A percentile compares a stretch with the other conserved stretches of the same genome.
Evolutionary conservation across 352 stramenopile species (phyloP).

Genomic region (Globisporangium sylvaticum): DNA sequence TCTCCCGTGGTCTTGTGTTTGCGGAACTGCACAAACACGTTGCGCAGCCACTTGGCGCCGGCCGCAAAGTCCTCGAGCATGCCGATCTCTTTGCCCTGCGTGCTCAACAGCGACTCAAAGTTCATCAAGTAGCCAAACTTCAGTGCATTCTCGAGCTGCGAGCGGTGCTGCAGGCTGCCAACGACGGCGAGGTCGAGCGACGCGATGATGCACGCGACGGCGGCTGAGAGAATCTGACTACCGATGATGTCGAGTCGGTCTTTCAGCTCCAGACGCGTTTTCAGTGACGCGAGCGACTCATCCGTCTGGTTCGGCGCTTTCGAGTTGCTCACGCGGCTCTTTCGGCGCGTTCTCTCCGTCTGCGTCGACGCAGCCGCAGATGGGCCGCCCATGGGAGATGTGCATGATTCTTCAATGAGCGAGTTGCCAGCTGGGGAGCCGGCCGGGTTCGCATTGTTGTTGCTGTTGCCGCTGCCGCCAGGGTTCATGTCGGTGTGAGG

Average conservation of each 20-base stretch:
- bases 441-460: slow-evolving; percentile 16
- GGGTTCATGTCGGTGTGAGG: slow-evolving; percentile 18
- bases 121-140: slow-evolving; percentile 70
- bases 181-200: slow-evolving; percentile 58
- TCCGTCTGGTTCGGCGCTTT: slow-evolving; percentile 15
- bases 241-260: slow-evolving; percentile 69
- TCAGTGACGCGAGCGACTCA: slow-evolving; percentile 54
- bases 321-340: slow-evolving; percentile 16
- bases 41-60: slow-evolving; percentile 74
- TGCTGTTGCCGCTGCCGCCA: slow-evolving; percentile 1
- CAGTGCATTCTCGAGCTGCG: slow-evolving; percentile 51
- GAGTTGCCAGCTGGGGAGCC: slow-evolving; percentile 30
- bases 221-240: slow-evolving; percentile 70
- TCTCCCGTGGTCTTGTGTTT: slow-evolving; percentile 33
- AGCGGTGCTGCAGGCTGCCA: slow-evolving; percentile 53
- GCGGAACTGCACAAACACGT: slow-evolving; percentile 76
- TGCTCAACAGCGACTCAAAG: slow-evolving; percentile 85
- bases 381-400: slow-evolving; percentile 25
- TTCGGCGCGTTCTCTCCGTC: slow-evolving; percentile 18
- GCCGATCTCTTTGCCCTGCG: slow-evolving; percentile 92
- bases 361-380: slow-evolving; percentile 22
- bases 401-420: slow-evolving; percentile 22
- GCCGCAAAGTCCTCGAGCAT: slow-evolving; percentile 93
- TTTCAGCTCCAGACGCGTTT: slow-evolving; percentile 61
- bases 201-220: slow-evolving; percentile 58